These are phyloP conservation scores for Rugonectria rugulosa DNA, from an alignment of 2,329 filamentous ascomycete genomes.

Conservation along the genomic window DNA sequence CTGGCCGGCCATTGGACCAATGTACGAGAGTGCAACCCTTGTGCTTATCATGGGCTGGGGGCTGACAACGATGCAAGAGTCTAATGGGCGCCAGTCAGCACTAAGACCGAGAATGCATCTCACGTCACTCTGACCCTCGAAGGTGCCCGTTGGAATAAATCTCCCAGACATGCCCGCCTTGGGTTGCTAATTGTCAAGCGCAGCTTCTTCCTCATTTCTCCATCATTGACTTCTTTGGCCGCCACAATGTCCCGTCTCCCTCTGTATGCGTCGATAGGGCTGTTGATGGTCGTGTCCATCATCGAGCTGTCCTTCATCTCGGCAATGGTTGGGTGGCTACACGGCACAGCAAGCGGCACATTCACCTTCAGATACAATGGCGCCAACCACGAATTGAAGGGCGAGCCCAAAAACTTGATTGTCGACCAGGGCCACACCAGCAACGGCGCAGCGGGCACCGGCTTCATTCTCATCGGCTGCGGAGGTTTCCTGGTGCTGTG, in stretches of 20 bases:
- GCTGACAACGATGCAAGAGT: too few relatives aligned
- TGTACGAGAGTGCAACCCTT: too few relatives aligned
- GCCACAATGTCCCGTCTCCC: constrained; percentile 5
- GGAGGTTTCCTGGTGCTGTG: constrained; percentile 36
- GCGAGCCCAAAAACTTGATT: constrained; percentile 36
- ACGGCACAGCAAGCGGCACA: constrained; percentile 32
- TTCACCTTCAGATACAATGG: constrained; percentile 29
- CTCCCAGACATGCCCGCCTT: neutral
- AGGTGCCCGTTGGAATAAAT: neutral
- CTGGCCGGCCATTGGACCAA: too few relatives aligned
- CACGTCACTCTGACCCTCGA: neutral
- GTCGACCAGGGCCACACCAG: constrained; percentile 39
- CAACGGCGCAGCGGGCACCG: constrained; percentile 41
- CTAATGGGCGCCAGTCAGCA: neutral
- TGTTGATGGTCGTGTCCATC: constrained; percentile 39
- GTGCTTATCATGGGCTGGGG: too few relatives aligned
- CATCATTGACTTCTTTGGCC: too few relatives aligned
- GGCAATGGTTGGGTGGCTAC: constrained; percentile 38
- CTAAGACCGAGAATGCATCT: neutral
- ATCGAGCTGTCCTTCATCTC: constrained; percentile 40
- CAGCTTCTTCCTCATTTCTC: too few relatives aligned
- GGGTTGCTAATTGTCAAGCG: too few relatives aligned
- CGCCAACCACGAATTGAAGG: constrained; percentile 23
- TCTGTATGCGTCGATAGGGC: constrained; percentile 33
- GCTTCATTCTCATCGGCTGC: constrained; percentile 36